Base-by-base conservation (phyloP, 2,329 filamentous ascomycete species). In the Colletotrichum echinochloae region DNA sequence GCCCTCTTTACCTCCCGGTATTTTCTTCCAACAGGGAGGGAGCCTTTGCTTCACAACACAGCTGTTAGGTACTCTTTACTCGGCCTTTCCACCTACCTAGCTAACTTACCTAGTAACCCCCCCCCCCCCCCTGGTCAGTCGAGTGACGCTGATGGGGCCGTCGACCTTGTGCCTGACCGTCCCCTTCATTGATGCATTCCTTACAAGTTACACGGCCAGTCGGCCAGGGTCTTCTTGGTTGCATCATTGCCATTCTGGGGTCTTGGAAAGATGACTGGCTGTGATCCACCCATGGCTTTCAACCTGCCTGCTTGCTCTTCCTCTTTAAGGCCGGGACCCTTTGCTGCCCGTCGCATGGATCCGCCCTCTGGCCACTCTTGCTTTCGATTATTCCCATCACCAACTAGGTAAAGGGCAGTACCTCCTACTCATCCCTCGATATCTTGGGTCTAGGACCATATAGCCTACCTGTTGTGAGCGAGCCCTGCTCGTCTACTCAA, bases 171-270 rank as follows among this genome's bases (percentile, higher is more conserved):
- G 59, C 63, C 57, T 57, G 64, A 3, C 41, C 64, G 26, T 33
- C 57, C 28, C 55, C 55, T 51, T 51, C 63, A 70, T 66, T 51
- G 55, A 48, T 52, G 20, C 39, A 52, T 57, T 68, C 64, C 46
- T 66, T 68, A n/a, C n/a, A n/a, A n/a, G n/a, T n/a, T n/a, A n/a
- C 44, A 63, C 44, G 26, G 30, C 59, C 65, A 68, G 18, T 52
- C 56, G 60, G 28, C 39, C 56, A 63, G 68, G 44, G 37, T 68
- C 52, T 56, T 35, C 52, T 68, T 46, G 52, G 52, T 71, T 71
- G 68, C 68, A 71, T 71, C 68, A 71, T 71, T 63, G 64, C 49
- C 44, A 44, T 52, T 41, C 48, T 9, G 30, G 52, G 37, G 67
- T 52, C 37, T 44, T 49, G 35, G 64, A 59, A 48, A 37, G 9